Percentiles rank a stretch among this genome's conserved stretches.
Conservation (phyloP, 345 rosid species). For the Zanthoxylum bungeanum region DNA sequence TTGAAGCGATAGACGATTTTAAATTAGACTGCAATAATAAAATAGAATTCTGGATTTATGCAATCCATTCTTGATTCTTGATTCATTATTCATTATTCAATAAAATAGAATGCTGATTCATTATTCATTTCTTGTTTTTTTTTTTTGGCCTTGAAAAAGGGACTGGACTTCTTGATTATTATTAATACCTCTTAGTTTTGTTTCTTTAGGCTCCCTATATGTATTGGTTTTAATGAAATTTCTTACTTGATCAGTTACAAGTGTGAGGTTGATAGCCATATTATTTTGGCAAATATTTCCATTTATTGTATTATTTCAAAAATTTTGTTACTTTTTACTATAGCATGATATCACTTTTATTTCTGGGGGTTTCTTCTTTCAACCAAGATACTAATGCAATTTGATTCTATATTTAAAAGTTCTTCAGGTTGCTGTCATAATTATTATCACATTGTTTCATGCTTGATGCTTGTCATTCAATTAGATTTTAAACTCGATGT, state of each 20-base stretch:
- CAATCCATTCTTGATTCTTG: too few relatives aligned
- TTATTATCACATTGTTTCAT: slow-evolving; percentile 18
- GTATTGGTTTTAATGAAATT: neutral
- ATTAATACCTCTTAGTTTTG: neutral
- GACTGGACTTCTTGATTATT: neutral
- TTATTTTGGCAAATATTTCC: neutral
- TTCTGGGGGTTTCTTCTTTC: neutral
- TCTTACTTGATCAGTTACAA: neutral
- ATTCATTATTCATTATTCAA: too few relatives aligned
- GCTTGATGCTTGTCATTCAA: slow-evolving; percentile 7
- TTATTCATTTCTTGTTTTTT: neutral
- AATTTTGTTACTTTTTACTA: neutral
- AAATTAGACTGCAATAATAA: too few relatives aligned
- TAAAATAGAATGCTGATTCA: too few relatives aligned
- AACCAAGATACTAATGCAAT: neutral
- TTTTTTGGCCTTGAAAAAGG: neutral
- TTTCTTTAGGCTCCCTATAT: neutral
- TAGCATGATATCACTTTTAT: neutral
- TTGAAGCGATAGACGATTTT: too few relatives aligned
- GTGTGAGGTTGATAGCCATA: neutral
- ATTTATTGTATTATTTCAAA: neutral
- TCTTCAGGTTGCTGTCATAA: slow-evolving; percentile 17
- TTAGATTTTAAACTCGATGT: neutral
- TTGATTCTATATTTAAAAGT: neutral
- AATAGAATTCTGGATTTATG: too few relatives aligned